Conservation (phyloP, 768 basidiomycete species). For the Lyophyllum decastes region DNA sequence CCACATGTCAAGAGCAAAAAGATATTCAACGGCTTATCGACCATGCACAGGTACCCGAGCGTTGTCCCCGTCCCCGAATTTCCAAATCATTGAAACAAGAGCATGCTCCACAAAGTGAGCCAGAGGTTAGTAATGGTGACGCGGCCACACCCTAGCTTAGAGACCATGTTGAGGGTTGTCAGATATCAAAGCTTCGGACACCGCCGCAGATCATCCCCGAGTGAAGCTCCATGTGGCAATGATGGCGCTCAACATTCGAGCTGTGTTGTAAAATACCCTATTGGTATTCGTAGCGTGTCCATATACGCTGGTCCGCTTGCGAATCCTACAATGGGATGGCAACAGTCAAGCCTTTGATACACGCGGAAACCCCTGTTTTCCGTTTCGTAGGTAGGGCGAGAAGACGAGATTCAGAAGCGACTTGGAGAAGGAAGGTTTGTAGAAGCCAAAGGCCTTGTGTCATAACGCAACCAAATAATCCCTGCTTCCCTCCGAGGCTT, state of each 20-base stretch:
- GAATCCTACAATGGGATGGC: not conserved
- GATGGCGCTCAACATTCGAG: too few species aligned
- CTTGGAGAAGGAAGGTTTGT: too few species aligned
- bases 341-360: not conserved
- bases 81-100: not conserved
- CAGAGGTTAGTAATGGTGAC: not conserved
- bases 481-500: not conserved
- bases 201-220: not conserved
- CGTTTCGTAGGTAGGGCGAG: not conserved
- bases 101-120: not conserved
- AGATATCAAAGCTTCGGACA: not conserved
- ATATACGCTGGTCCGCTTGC: not conserved
- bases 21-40: not conserved
- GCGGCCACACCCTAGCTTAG: not conserved
- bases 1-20: not conserved
- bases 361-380: not conserved
- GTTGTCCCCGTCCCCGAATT: not conserved
- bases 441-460: not conserved
- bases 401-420: too few species aligned
- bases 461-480: not conserved
- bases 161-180: not conserved
- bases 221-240: not conserved
- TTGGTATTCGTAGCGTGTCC: not conserved
- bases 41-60: not conserved
- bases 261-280: not conserved